Evolutionary conservation across 2,329 filamentous ascomycete species (phyloP).

Genomic region (Fusarium buharicum): DNA sequence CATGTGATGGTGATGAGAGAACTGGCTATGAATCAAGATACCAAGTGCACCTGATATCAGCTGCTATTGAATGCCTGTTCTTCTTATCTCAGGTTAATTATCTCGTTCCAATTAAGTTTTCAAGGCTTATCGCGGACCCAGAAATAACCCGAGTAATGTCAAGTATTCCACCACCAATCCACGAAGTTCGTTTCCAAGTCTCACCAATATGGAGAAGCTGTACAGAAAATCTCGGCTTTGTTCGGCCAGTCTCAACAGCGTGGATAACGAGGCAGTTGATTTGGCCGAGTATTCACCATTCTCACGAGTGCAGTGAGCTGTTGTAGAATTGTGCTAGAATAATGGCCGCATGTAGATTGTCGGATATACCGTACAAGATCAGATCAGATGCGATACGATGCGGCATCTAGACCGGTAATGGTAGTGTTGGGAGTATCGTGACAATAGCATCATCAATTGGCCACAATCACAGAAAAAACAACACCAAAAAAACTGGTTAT

Average conservation of each 20-base stretch:
- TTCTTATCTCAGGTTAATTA: slow-evolving; percentile 21
- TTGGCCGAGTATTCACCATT: slow-evolving; percentile 32
- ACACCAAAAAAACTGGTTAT: slow-evolving; percentile 18
- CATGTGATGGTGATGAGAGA: background rate
- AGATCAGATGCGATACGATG: slow-evolving; percentile 19
- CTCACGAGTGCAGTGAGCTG: slow-evolving; percentile 5
- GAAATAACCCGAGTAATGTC: slow-evolving; percentile 16
- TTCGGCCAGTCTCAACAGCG: slow-evolving; percentile 22
- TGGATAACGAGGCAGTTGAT: slow-evolving; percentile 22
- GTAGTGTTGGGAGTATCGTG: slow-evolving; percentile 7
- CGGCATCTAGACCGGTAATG: slow-evolving; percentile 1
- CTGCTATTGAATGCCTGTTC: slow-evolving; percentile 1
- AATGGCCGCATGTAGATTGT: background rate
- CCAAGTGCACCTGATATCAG: background rate
- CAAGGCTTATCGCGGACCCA: slow-evolving; percentile 26
- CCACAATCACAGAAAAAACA: slow-evolving; percentile 15
- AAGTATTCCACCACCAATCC: slow-evolving; percentile 4
- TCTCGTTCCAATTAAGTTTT: slow-evolving; percentile 24
- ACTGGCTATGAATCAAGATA: background rate
- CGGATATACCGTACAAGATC: slow-evolving; percentile 17
- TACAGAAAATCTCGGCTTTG: slow-evolving; percentile 20
- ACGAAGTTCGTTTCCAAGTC: slow-evolving; percentile 3
- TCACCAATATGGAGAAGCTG: slow-evolving; percentile 14
- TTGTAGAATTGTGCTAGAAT: background rate
- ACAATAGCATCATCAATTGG: slow-evolving; percentile 24